Evolutionary conservation across 495 filamentous ascomycete genomes (phyloP).

Genomic region (Penicillium lividum): DNA sequence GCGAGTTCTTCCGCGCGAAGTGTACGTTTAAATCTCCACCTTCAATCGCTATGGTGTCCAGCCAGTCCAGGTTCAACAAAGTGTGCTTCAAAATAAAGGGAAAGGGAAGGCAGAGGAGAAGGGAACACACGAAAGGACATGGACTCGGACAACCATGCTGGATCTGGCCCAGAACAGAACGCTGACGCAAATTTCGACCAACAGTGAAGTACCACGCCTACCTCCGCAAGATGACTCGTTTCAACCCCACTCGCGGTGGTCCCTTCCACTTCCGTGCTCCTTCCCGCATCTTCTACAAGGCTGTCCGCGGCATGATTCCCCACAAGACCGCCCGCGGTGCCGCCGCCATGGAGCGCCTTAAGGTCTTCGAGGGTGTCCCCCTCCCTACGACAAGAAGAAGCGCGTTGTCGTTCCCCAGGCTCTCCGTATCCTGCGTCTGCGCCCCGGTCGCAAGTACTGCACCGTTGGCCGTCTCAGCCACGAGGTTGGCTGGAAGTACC

Average conservation of each 20-base stretch:
- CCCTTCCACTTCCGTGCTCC: conserved; percentile 99
- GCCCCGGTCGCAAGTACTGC: conserved; percentile 99
- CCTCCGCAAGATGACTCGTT: conserved; percentile 99
- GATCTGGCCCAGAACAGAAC: conserved; percentile 10
- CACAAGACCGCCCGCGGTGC: conserved; percentile 99
- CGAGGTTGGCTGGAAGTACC: conserved; percentile 99
- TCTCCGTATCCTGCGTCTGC: conserved; percentile 87
- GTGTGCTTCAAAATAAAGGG: conserved; percentile 2
- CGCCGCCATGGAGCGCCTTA: conserved; percentile 93
- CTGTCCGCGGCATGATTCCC: conserved; percentile 99
- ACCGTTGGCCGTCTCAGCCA: conserved; percentile 95
- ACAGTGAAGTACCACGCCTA: conserved; percentile 99
- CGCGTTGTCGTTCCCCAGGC: conserved; percentile 98
- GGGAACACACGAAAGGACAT: conserved; percentile 3
- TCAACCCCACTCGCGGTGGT: conserved; percentile 97
- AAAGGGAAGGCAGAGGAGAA: conserved; percentile 3
- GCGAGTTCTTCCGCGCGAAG: conserved; percentile 99
- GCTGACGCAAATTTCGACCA: conserved; percentile 40
- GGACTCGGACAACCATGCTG: conserved; percentile 2
- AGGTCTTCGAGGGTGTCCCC: conserved; percentile 99
- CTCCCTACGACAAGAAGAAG: conserved; percentile 99
- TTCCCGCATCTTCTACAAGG: conserved; percentile 99
- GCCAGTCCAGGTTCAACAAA: neutral
- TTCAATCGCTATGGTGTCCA: conserved; percentile 4
- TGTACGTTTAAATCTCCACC: conserved; percentile 67